Evolutionary conservation across 2,329 filamentous ascomycete species (phyloP).

Genomic region (Aspergillus aculeatus): DNA sequence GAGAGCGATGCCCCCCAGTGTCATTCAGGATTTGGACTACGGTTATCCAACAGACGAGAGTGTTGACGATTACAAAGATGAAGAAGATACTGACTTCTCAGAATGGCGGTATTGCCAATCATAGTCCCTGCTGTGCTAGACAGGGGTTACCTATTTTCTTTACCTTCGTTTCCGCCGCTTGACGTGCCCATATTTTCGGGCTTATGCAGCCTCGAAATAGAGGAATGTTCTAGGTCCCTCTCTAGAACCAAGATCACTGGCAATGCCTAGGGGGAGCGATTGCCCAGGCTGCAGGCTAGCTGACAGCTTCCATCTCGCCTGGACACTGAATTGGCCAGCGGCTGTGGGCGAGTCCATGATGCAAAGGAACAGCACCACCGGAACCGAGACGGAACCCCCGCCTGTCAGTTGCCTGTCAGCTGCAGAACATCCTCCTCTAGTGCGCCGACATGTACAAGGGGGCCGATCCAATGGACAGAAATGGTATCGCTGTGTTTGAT

Average conservation of each 20-base stretch:
- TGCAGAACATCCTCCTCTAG: neutral
- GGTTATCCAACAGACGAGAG: neutral
- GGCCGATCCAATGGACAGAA: neutral
- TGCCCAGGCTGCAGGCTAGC: neutral
- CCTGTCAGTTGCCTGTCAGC: conserved; percentile 6
- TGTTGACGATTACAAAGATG: neutral
- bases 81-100: too few relatives aligned
- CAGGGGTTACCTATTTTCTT: neutral
- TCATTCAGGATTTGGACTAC: neutral
- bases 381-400: neutral
- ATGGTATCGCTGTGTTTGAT: neutral
- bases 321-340: neutral
- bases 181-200: neutral
- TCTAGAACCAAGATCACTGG: neutral
- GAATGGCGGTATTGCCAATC: too few relatives aligned
- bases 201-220: neutral
- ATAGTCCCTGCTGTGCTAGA: neutral
- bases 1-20: neutral
- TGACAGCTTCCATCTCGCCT: neutral
- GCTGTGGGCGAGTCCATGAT: neutral
- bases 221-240: neutral
- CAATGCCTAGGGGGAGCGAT: neutral
- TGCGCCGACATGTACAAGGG: neutral
- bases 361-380: neutral
- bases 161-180: neutral